Evolutionary conservation across 2,329 filamentous ascomycete genomes (phyloP).

Genomic region (Didymella segeticola): DNA sequence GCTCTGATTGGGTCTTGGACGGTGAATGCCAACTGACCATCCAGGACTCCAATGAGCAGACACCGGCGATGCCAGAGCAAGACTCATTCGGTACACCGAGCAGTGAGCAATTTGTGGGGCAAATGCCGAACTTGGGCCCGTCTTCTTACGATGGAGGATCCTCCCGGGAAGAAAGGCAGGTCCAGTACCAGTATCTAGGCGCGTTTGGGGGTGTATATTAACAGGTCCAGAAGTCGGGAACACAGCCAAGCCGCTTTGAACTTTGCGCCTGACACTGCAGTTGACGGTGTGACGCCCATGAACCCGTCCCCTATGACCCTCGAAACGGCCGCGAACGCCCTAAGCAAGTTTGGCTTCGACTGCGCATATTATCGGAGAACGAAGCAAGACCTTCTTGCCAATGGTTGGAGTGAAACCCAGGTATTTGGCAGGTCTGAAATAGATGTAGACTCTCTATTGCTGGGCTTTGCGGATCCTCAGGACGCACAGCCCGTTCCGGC

Average conservation of each 20-base stretch:
- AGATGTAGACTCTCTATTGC: slow-evolving; percentile 45
- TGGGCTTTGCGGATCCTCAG: slow-evolving; percentile 43
- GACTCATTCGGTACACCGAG: slow-evolving; percentile 37
- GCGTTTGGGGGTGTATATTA: slow-evolving; percentile 20
- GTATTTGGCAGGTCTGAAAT: slow-evolving; percentile 44
- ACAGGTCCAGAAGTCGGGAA: slow-evolving; percentile 37
- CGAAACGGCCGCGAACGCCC: slow-evolving; percentile 25
- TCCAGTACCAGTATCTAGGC: slow-evolving; percentile 9
- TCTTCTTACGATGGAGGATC: slow-evolving; percentile 44
- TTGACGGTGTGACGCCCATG: slow-evolving; percentile 30
- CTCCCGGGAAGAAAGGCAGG: slow-evolving; percentile 43
- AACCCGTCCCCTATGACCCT: slow-evolving; percentile 26
- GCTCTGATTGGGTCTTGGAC: neutral
- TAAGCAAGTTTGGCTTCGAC: slow-evolving; percentile 45
- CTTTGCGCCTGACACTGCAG: slow-evolving; percentile 30
- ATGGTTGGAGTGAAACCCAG: slow-evolving; percentile 41
- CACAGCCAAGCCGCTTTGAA: slow-evolving; percentile 40
- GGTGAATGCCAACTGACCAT: slow-evolving; percentile 18
- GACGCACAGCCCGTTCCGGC: slow-evolving; percentile 43
- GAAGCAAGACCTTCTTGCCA: slow-evolving; percentile 42
- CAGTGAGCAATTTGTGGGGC: slow-evolving; percentile 34
- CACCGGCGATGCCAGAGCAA: slow-evolving; percentile 28
- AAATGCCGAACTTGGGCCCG: slow-evolving; percentile 31
- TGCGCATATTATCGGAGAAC: slow-evolving; percentile 42
- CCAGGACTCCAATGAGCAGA: slow-evolving; percentile 34